Percentiles rank a stretch among this genome's conserved stretches.
These are phyloP conservation scores for Daldinia vernicosa DNA, from an alignment of 495 filamentous ascomycete species.

Conservation along the genomic window DNA sequence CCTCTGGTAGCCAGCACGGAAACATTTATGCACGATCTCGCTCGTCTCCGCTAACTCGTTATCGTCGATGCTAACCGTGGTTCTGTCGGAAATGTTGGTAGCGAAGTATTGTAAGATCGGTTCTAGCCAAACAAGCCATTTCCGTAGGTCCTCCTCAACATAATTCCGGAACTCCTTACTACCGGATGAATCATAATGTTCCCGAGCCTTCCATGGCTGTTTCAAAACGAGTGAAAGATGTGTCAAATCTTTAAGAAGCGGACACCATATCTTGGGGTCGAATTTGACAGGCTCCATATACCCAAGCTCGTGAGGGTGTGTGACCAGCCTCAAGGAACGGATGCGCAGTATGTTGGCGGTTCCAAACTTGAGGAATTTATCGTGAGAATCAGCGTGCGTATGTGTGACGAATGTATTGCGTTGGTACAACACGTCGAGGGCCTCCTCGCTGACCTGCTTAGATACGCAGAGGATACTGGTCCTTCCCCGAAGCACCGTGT, in stretches of 20 bases:
- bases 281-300: not conserved
- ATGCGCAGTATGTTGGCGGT: constrained; percentile 5
- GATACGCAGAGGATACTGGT: constrained; percentile 12
- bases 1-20: not conserved
- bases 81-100: constrained; percentile 1
- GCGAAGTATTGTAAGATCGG: constrained; percentile 15
- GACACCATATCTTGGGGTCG: not conserved
- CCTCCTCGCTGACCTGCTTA: constrained; percentile 2
- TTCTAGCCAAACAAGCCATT: not conserved
- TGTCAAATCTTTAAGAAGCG: constrained; percentile 3
- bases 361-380: not conserved
- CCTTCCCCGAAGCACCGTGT: not conserved
- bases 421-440: constrained; percentile 5
- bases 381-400: not conserved
- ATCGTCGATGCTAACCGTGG: constrained; percentile 3
- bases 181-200: not conserved
- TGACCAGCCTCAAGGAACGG: constrained; percentile 3
- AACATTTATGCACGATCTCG: not conserved
- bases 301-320: not conserved
- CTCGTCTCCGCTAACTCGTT: not conserved
- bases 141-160: not conserved
- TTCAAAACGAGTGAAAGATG: constrained; percentile 2
- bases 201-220: not conserved
- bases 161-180: not conserved
- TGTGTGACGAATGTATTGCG: not conserved